Percentiles rank a stretch among this genome's conserved stretches.
Conservation (phyloP, 1,139 yeast species). For the Suhomyces bribrorum region DNA sequence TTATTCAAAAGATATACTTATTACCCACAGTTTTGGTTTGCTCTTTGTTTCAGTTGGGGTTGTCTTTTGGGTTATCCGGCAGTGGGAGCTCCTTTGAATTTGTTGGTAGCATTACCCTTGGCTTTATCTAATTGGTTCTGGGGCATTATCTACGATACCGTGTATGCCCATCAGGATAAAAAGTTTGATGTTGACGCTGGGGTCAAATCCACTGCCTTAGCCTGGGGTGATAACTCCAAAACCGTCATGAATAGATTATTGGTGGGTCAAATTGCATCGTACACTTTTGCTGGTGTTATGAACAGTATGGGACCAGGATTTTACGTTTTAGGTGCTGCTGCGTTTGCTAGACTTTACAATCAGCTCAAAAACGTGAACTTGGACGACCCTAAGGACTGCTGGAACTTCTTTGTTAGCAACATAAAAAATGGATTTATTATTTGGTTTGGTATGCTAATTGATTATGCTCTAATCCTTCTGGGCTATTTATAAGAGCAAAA, state of each 20-base stretch:
- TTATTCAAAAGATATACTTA: slow-evolving; percentile 91
- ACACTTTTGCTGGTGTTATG: slow-evolving; percentile 72
- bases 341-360: slow-evolving; percentile 63
- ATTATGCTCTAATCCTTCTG: slow-evolving; percentile 57
- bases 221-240: slow-evolving; percentile 83
- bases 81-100: slow-evolving; percentile 75
- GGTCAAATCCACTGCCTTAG: slow-evolving; percentile 90
- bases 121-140: slow-evolving; percentile 79
- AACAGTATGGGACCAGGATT: slow-evolving; percentile 90
- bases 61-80: slow-evolving; percentile 94
- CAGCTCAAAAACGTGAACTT: slow-evolving; percentile 75
- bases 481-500: slow-evolving; percentile 36
- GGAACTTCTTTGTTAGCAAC: slow-evolving; percentile 77
- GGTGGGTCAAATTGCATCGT: slow-evolving; percentile 63
- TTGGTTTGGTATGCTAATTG: slow-evolving; percentile 74
- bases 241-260: slow-evolving; percentile 65
- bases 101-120: slow-evolving; percentile 75
- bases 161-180: slow-evolving; percentile 98
- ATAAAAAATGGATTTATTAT: slow-evolving; percentile 79
- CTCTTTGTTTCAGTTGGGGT: slow-evolving; percentile 94
- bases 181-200: slow-evolving; percentile 84
- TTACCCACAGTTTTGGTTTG: slow-evolving; percentile 84
- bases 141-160: slow-evolving; percentile 95
- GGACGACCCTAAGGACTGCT: slow-evolving; percentile 77
- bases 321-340: slow-evolving; percentile 61